A percentile compares a stretch with the other conserved stretches of the same genome.
Evolutionary conservation across 129 eudicot genomes (phyloP).

Genomic region (Scalesia atractyloides): DNA sequence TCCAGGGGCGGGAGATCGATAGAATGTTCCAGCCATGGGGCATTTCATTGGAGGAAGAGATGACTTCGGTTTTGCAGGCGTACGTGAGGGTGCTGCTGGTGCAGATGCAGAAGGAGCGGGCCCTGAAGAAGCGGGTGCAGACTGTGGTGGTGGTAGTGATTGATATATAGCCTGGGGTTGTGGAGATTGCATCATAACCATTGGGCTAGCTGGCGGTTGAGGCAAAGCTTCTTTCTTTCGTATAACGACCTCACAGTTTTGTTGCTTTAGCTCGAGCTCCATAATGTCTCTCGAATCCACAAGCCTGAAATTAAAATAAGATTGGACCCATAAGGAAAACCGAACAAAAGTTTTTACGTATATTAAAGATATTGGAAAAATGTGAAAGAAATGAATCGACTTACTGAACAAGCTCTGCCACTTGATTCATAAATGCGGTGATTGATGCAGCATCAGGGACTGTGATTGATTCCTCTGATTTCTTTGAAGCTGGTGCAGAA

Average conservation of each 20-base stretch:
- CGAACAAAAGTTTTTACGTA: neutral
- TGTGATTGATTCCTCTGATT: slow-evolving; percentile 33
- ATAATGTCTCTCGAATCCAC: slow-evolving; percentile 93
- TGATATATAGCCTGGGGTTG: slow-evolving; percentile 45
- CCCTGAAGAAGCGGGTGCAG: slow-evolving; percentile 43
- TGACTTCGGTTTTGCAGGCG: slow-evolving; percentile 68
- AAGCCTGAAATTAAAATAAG: slow-evolving; percentile 46
- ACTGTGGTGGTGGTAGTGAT: slow-evolving; percentile 29
- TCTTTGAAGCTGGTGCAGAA: slow-evolving; percentile 43
- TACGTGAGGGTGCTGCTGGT: slow-evolving; percentile 39
- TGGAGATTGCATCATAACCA: slow-evolving; percentile 55
- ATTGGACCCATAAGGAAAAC: neutral
- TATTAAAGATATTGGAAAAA: neutral
- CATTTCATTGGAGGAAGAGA: slow-evolving; percentile 72
- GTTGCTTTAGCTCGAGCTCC: slow-evolving; percentile 86
- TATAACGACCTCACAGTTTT: slow-evolving; percentile 65
- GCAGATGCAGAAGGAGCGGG: slow-evolving; percentile 51
- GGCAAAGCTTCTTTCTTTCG: slow-evolving; percentile 82
- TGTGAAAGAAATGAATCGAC: slow-evolving; percentile 15
- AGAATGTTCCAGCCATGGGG: slow-evolving; percentile 96
- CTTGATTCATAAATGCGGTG: slow-evolving; percentile 76
- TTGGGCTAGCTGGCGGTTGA: slow-evolving; percentile 54
- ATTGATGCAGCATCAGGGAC: slow-evolving; percentile 66
- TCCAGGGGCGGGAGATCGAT: slow-evolving; percentile 89
- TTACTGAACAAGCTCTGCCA: slow-evolving; percentile 77